Conservation (phyloP, 345 rosid genomes). For the Acer yangbiense region DNA sequence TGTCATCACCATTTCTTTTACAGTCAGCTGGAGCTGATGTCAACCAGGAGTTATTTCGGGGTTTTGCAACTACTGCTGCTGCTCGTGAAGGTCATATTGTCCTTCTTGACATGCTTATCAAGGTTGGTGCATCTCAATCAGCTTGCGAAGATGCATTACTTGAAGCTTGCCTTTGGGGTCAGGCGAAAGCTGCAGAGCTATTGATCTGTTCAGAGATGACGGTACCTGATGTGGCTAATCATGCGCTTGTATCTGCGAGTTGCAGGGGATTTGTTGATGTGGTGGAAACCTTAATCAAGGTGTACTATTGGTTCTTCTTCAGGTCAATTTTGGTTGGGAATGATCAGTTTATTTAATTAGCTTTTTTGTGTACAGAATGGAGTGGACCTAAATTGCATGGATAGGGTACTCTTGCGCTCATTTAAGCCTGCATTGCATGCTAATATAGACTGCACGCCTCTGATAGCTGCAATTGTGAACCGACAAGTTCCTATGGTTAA, state of each 20-base stretch:
- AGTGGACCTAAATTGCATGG: slow-evolving; percentile 27
- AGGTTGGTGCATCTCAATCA: slow-evolving; percentile 41
- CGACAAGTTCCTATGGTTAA: slow-evolving; percentile 34
- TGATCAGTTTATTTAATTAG: not conserved
- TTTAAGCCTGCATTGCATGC: slow-evolving; percentile 37
- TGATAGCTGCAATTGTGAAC: slow-evolving; percentile 41
- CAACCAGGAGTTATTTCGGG: slow-evolving; percentile 40
- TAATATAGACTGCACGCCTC: slow-evolving; percentile 36
- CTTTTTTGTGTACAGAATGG: slow-evolving; percentile 27
- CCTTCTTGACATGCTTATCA: slow-evolving; percentile 41
- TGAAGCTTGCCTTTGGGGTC: slow-evolving; percentile 40
- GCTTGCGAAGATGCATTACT: slow-evolving; percentile 39
- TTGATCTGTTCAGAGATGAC: slow-evolving; percentile 41
- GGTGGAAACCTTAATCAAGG: slow-evolving; percentile 31
- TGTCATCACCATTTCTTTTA: not conserved
- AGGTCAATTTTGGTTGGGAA: slow-evolving; percentile 8
- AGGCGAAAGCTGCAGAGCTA: slow-evolving; percentile 32
- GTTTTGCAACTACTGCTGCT: slow-evolving; percentile 45
- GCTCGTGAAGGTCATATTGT: slow-evolving; percentile 39
- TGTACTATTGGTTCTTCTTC: not conserved
- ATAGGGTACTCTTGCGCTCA: slow-evolving; percentile 28
- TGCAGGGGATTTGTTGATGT: slow-evolving; percentile 37
- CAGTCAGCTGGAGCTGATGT: slow-evolving; percentile 46
- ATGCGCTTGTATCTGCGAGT: slow-evolving; percentile 36
- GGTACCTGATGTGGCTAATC: slow-evolving; percentile 33